Base-by-base conservation (phyloP, 192 early-diverging fungal genomes). In the Linnemannia hyalina region DNA sequence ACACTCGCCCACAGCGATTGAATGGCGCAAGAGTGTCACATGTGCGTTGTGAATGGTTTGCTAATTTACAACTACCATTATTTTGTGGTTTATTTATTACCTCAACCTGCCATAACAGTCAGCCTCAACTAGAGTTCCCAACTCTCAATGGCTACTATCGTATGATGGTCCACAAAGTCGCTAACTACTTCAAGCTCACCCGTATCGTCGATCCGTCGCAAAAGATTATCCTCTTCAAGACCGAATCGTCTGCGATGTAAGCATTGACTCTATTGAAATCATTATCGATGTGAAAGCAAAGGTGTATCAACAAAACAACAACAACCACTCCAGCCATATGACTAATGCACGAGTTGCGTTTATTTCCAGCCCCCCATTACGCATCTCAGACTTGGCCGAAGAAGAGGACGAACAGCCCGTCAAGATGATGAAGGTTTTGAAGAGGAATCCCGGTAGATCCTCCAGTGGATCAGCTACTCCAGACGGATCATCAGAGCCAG, bases 141-240 rank as follows among this genome's bases (percentile, higher is more conserved):
- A 80, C 81, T 26, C 92, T 96, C 89, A 96, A 96, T 80, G 94
- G 93, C 4, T 96, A 96, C 82, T 93, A 96, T 72, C 89, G 95
- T 11, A 89, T 94, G 80, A 90, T 96, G 44, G 88, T 94, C n/a
- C 95, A 96, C 85, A 90, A 92, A 26, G 89, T 95, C 18, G 95
- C 94, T 35, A 90, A 92, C 40, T 93, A 95, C 81, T 96, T 93
- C 84, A 90, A 91, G 70, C 71, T 95, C 70, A 92, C 84, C 9
- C 94, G 95, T 80, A 84, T 92, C 16, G 88, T 91, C 40, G 94
- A 95, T 72, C 83, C 88, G 42, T 70, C 81, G 46, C 85, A 91
- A 68, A 88, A 89, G 26, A 90, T 95, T 47, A 83, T 92, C 26
- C 70, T 95, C 11, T 93, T 88, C 74, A 93, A 93, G 76, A 92